Base-by-base conservation (phyloP, 1,139 yeast species). In the Pichia sp. region DNA sequence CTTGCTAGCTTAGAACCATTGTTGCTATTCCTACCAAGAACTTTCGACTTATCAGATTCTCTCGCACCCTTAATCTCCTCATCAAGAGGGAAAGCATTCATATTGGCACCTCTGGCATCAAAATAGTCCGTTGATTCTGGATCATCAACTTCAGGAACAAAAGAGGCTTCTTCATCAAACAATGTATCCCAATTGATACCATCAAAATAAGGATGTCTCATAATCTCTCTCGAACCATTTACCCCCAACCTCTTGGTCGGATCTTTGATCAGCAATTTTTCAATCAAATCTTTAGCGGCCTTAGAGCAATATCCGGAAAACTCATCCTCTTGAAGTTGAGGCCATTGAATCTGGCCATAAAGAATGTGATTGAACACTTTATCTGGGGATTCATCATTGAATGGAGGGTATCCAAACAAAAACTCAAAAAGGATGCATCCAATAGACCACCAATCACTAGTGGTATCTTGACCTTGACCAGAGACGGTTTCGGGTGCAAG, bases 361-460 rank as follows among this genome's bases (percentile, higher is more conserved):
- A 87, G 63, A 32, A 93, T 91, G 48, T 86, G 87, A 37, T 77
- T 73, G 55, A 93, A 91, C 0, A 93, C 95, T 42, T 67, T 64
- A 34, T 81, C 85, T 0, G 96, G 94, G 1, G 88, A 69, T 6
- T 67, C 66, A 1, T 85, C 94, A 57, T 86, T 94, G 58, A 93
- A 93, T 3, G 99, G 99, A 1, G 98, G 96, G 53, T 78, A 84
- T 0, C 98, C 98, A 56, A 84, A 84, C 35, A 87, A 60, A 52
- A 91, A 81, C 59, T 93, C 99, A 63, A 91, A 93, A 37, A 88
- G 61, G 40, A 93, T 87, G 59, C 97, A 91, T 0, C 99, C 99
- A 30, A 88, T 73, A 2, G 97, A 85, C 98, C 98, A 93, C 98
- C 98, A 93, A 64, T 93, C 99, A 26, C 94, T 79, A 30, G 81